Evolutionary conservation across 1,284 basidiomycete genomes (phyloP), one percentile per base, ranked within the genome.

Genomic region (Coniferiporia sulphurascens): DNA sequence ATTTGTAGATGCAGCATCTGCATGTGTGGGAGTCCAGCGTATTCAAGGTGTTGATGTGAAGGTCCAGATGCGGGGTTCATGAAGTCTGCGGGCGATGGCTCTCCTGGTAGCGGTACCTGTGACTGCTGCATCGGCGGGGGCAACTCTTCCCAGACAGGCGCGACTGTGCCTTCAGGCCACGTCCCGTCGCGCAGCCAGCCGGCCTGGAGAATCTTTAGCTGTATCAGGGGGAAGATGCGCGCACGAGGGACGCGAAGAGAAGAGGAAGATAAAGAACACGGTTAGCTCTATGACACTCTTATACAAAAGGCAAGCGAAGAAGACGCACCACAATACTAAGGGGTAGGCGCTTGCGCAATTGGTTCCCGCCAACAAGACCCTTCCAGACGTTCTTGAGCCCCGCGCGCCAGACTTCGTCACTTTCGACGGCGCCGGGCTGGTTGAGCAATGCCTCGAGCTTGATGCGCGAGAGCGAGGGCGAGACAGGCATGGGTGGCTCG

Each of bases 121-220:
- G 27, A 27, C 27, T 2, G 27, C 5, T 27, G 27, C 34, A 48
- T 32, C 32, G 17, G 57, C 57, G 15, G 52, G 43, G 17, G 35
- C 57, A 46, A 44, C 32, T 58, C 51, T n/a, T 62, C 57, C 57
- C 57, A 61, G n/a, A 49, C n/a, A 17, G 81, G 83, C 15, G 74
- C 82, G 9, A 76, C 70, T 32, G 78, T 75, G 19, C 80, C 84
- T 54, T 73, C 71, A 15, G 88, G 89, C 89, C 88, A 91, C 45
- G 85, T 89, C 45, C 82, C 77, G 62, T 91, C 88, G 55, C 81
- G 80, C 54, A 87, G 70, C 89, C 88, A 91, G 41, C 85, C 84
- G 43, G 84, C 80, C 68, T 87, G 81, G 48, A 89, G 70, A 59
- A 91, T 77, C 67, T 86, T 85, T 65, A 89, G 78, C 88, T 91